Evolutionary conservation across 1,284 basidiomycete genomes (phyloP), one percentile per base, ranked within the genome.

Genomic region (Leccinum pachyderme): DNA sequence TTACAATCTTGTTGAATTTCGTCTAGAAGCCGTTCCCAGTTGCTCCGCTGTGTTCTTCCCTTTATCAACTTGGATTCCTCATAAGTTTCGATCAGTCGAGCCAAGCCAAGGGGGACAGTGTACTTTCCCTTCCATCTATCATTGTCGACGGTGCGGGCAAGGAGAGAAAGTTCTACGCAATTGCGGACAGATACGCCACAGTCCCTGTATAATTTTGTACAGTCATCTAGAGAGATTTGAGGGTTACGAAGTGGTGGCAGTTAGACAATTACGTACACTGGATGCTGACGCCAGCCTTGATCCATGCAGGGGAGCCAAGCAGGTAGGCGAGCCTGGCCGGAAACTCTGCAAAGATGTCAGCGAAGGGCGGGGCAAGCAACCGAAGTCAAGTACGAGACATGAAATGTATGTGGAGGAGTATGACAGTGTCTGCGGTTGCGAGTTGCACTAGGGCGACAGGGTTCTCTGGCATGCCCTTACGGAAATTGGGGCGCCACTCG

Each of bases 241-340:
- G 49, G 49, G 33, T 12, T 13, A 22, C 12, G 29, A 33, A 32
- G 54, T 7, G 31, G 29, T 24, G 28, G 44, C 15, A 31, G 46
- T 32, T 47, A 45, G 22, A 1, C 29, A 46, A 52, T 67, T 24
- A 56, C 79, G 63, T 59, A 84, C 87, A 65, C 70, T 83, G 80
- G n/a, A 91, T 89, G 18, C 76, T 81, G 52, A 89, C 86, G 28
- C 89, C 89, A 4, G 81, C 78, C 69, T 91, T 91, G 41, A 78
- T 64, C 48, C 81, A 77, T 13, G 64, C 61, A 0, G 79, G 68
- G 53, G 82, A 77, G 54, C 74, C 72, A 12, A 91, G 75, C 27
- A 90, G 58, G 1, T 73, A 63, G 39, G 60, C 69, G 0, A 91
- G 76, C 49, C 70, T 75, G 27, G 58, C 60, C 1, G 87, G 87